These are phyloP conservation scores for Metschnikowia gelsemii DNA, from an alignment of 805 yeast genomes.

Conservation along the genomic window DNA sequence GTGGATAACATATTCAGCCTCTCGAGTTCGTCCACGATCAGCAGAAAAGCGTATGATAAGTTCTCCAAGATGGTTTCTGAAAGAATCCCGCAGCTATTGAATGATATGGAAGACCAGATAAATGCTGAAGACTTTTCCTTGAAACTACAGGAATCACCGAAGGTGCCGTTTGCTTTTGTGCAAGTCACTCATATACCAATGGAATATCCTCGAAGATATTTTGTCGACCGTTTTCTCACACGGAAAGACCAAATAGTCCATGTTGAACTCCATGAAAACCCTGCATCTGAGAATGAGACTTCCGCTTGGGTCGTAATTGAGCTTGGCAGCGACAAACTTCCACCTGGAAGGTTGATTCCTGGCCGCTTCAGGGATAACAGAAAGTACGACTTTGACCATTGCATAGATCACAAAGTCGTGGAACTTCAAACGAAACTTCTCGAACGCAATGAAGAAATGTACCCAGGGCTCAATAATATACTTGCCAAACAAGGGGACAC, in stretches of 20 bases:
- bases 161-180: background rate
- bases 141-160: background rate
- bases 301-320: background rate
- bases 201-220: background rate
- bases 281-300: background rate
- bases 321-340: slow-evolving; percentile 2
- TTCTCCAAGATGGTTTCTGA: slow-evolving; percentile 2
- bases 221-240: background rate
- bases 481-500: background rate
- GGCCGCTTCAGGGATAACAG: background rate
- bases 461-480: background rate
- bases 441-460: background rate
- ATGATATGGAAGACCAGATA: background rate
- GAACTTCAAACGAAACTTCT: background rate
- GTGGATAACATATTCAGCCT: background rate
- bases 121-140: background rate
- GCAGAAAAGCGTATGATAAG: background rate
- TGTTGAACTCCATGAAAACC: too few relatives aligned
- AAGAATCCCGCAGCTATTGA: background rate
- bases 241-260: background rate
- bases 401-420: background rate
- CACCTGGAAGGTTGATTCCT: background rate
- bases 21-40: background rate
- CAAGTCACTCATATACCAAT: background rate
- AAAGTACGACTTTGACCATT: background rate